phyloP scores from a whole-genome alignment of 2,329 filamentous ascomycete species.

The Hymenoscyphus fraxineus region DNA sequence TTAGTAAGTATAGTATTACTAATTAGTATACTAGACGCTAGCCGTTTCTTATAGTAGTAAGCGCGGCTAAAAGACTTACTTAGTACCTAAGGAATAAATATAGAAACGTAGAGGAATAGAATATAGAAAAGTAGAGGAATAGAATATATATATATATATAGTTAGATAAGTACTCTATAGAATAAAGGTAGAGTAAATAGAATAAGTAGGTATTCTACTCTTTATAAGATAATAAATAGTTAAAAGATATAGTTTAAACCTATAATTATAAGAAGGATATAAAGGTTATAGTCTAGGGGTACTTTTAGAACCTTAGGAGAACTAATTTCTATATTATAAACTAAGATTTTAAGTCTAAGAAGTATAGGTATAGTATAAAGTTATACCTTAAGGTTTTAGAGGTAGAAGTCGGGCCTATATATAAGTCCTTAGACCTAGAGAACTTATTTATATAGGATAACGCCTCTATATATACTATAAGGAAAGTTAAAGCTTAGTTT shows the following conservation, averaged over 20 bases:
- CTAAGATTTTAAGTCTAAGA: constrained; percentile 12
- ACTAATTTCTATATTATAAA: constrained; percentile 15
- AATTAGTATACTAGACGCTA: constrained; percentile 1
- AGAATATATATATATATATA: too few relatives aligned
- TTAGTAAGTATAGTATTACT: not conserved
- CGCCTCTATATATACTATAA: not conserved
- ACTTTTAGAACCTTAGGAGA: constrained; percentile 11
- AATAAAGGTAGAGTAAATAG: not conserved
- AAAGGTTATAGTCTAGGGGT: not conserved
- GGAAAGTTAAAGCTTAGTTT: not conserved
- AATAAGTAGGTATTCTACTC: not conserved
- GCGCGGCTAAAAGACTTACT: too few relatives aligned
- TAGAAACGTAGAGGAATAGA: constrained; percentile 4
- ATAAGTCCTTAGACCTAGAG: not conserved
- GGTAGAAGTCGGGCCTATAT: not conserved
- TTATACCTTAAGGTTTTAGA: not conserved
- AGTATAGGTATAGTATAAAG: constrained; percentile 6
- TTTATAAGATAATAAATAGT: not conserved
- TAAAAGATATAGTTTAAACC: not conserved
- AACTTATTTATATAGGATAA: not conserved
- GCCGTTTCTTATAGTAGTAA: not conserved
- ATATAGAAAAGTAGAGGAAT: too few relatives aligned
- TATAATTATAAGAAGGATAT: not conserved
- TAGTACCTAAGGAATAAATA: not conserved
- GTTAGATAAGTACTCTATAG: not conserved